A percentile compares a stretch with the other conserved stretches of the same genome.
Evolutionary conservation across 2,329 filamentous ascomycete species (phyloP).

Genomic region (Coniochaeta sp.): DNA sequence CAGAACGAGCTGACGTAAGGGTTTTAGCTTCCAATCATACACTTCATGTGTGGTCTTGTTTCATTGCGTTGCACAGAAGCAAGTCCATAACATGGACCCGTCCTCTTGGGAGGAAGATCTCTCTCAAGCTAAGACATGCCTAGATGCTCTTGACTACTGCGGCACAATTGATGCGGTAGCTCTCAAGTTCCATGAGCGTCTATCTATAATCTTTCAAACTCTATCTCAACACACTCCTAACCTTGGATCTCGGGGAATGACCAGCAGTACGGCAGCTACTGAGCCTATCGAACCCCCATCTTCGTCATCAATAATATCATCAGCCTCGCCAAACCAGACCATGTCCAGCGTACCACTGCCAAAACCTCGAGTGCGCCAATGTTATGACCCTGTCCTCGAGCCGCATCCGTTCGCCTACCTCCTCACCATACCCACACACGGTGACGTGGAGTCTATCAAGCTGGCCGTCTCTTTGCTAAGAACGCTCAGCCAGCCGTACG

Average conservation of each 20-base stretch:
- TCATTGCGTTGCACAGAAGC: conserved; percentile 20
- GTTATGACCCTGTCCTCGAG: neutral
- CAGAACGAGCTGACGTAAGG: neutral
- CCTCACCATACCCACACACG: neutral
- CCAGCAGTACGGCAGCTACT: neutral
- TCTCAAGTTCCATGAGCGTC: neutral
- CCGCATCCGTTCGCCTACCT: neutral
- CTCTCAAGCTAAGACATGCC: conserved; percentile 15
- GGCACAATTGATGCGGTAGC: neutral
- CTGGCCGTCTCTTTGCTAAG: neutral
- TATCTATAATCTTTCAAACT: neutral
- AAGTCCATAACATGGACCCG: conserved; percentile 16
- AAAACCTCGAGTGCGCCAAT: neutral
- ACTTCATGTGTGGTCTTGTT: conserved; percentile 20
- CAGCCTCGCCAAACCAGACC: neutral
- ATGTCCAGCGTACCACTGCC: neutral
- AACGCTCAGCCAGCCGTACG: neutral
- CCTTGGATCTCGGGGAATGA: neutral
- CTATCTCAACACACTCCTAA: neutral
- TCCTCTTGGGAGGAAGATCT: conserved; percentile 18
- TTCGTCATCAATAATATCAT: neutral
- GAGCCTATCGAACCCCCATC: neutral
- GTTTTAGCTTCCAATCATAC: conserved; percentile 21
- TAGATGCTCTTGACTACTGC: conserved; percentile 6
- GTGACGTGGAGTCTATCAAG: neutral